A percentile compares a stretch with the other conserved stretches of the same genome.
phyloP scores from a whole-genome alignment of 1,139 yeast species.

The Geotrichum fermentans region DNA sequence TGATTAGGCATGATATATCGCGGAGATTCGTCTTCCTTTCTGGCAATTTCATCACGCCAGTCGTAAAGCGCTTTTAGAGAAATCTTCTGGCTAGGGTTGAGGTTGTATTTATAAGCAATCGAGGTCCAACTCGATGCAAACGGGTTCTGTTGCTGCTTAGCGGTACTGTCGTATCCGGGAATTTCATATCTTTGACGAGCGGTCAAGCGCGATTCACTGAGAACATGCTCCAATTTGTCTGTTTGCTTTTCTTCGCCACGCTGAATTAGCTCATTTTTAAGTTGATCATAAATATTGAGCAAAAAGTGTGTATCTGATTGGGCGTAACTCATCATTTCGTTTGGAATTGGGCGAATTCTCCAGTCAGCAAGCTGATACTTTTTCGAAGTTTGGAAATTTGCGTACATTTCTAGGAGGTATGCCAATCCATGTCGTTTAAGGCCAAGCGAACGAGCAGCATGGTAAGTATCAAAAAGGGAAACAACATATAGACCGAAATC shows the following conservation, averaged over 20 bases:
- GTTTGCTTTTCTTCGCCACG: constrained; percentile 26
- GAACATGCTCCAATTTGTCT: constrained; percentile 55
- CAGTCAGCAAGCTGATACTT: constrained; percentile 96
- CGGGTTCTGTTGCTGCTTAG: constrained; percentile 14
- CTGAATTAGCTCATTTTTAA: constrained; percentile 60
- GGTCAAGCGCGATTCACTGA: constrained; percentile 72
- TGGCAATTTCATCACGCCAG: constrained; percentile 81
- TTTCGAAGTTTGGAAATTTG: constrained; percentile 82
- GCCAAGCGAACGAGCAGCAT: constrained; percentile 75
- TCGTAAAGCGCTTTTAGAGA: constrained; percentile 58
- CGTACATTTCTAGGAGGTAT: constrained; percentile 71
- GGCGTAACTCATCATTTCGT: constrained; percentile 80
- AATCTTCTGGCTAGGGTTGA: constrained; percentile 52
- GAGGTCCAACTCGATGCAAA: constrained; percentile 27
- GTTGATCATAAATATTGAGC: constrained; percentile 69
- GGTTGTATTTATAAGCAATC: constrained; percentile 61
- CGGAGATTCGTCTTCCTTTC: constrained; percentile 76
- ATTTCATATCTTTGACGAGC: constrained; percentile 75
- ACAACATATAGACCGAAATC: constrained; percentile 91
- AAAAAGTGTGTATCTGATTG: constrained; percentile 93
- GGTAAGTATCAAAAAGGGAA: constrained; percentile 85
- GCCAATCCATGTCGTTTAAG: constrained; percentile 83
- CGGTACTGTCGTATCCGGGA: constrained; percentile 34
- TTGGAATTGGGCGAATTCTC: constrained; percentile 82
- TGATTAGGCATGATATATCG: constrained; percentile 83